These are phyloP conservation scores for Komagataella pseudopastoris DNA, from an alignment of 805 yeast species.

Conservation along the genomic window DNA sequence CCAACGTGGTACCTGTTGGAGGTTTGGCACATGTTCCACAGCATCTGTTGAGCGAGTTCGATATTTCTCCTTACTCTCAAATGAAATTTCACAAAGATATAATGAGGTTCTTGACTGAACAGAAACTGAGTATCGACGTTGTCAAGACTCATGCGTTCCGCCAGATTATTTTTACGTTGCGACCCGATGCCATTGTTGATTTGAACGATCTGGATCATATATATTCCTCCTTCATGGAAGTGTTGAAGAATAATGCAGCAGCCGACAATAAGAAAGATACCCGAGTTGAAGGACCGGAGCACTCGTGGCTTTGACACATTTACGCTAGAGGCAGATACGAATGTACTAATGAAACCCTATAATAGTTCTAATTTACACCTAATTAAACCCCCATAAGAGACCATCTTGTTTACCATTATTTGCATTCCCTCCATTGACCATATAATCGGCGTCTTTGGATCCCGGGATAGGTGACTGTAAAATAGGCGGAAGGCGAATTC, in stretches of 20 bases:
- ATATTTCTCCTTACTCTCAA: constrained; percentile 28
- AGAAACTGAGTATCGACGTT: constrained; percentile 31
- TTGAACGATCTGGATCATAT: constrained; percentile 30
- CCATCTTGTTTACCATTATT: not conserved
- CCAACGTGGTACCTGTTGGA: not conserved
- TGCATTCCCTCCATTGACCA: not conserved
- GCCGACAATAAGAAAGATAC: not conserved
- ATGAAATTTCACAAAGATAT: constrained; percentile 36
- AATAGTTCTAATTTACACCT: not conserved
- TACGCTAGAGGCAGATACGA: constrained; percentile 1
- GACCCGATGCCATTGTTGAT: constrained; percentile 32
- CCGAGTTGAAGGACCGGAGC: not conserved
- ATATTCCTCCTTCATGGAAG: constrained; percentile 31
- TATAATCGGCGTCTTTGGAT: not conserved
- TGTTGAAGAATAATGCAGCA: constrained; percentile 14
- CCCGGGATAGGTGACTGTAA: not conserved
- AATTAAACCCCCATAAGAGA: not conserved
- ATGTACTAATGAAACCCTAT: not conserved
- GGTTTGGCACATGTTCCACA: constrained; percentile 5
- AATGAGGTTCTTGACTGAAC: constrained; percentile 35
- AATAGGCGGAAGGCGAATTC: not conserved
- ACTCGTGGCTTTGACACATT: constrained; percentile 6
- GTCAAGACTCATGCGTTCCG: constrained; percentile 38
- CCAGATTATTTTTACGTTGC: constrained; percentile 34
- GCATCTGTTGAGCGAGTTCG: constrained; percentile 12